These are phyloP conservation scores for Penicillium hesseltinei DNA, from an alignment of 2,329 filamentous ascomycete genomes.

Conservation along the genomic window DNA sequence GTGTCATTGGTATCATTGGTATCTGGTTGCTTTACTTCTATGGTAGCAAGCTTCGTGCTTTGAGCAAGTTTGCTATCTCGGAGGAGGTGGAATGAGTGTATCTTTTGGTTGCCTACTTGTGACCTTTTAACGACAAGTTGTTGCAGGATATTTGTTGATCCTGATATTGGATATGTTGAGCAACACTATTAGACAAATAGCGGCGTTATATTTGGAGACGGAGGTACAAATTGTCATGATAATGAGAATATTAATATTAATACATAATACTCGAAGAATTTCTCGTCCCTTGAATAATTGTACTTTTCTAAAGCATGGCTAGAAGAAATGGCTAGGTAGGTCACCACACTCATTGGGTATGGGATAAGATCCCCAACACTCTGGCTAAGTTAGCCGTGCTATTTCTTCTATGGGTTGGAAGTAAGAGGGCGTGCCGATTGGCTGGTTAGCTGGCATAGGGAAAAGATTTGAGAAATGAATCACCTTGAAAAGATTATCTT, in stretches of 20 bases:
- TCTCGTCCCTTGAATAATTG: neutral
- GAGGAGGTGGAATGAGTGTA: neutral
- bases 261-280: neutral
- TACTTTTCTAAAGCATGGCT: neutral
- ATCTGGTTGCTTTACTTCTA: conserved; percentile 35
- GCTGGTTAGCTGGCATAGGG: too few species aligned
- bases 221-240: neutral
- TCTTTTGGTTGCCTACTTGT: neutral
- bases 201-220: neutral
- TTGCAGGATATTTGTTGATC: neutral
- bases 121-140: neutral
- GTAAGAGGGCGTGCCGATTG: neutral
- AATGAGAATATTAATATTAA: neutral
- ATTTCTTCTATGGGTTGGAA: neutral
- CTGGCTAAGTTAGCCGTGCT: neutral
- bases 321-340: neutral
- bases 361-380: too few species aligned
- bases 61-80: conserved; percentile 33
- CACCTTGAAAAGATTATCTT: neutral
- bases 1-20: conserved; percentile 35
- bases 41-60: conserved; percentile 31
- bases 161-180: neutral
- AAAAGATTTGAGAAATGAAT: neutral
- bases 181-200: neutral
- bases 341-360: too few species aligned